phyloP scores from a whole-genome alignment of 2,329 filamentous ascomycete genomes.

The Eutypella sp. region DNA sequence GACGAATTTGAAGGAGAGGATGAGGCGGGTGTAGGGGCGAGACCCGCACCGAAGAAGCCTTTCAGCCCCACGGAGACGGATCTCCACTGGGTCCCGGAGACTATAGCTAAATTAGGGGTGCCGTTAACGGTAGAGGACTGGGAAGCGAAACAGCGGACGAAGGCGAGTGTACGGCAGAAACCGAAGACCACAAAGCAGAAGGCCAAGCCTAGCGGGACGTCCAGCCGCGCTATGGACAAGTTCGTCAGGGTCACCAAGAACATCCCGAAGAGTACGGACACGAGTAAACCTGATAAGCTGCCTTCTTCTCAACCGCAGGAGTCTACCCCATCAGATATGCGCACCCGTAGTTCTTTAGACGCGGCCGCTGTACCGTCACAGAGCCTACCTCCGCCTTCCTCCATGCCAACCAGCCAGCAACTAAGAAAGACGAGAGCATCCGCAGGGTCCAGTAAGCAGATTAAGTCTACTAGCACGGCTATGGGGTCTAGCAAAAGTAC shows the following conservation, averaged over 20 bases:
- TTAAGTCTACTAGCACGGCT: slow-evolving; percentile 17
- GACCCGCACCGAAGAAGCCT: slow-evolving; percentile 27
- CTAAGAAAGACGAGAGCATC: slow-evolving; percentile 10
- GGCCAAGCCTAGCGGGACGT: slow-evolving; percentile 17
- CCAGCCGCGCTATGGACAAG: slow-evolving; percentile 32
- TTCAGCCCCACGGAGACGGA: slow-evolving; percentile 65
- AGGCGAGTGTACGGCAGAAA: slow-evolving; percentile 18
- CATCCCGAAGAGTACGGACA: slow-evolving; percentile 6
- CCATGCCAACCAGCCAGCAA: slow-evolving; percentile 5
- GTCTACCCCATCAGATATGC: not conserved
- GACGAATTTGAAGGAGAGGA: slow-evolving; percentile 51
- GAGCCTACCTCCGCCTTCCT: slow-evolving; percentile 4
- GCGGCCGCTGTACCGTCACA: slow-evolving; percentile 7
- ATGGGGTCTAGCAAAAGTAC: slow-evolving; percentile 15
- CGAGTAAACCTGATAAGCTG: slow-evolving; percentile 1
- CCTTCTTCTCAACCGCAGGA: not conserved
- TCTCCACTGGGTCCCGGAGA: slow-evolving; percentile 64
- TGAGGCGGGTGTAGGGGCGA: slow-evolving; percentile 16
- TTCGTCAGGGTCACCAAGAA: slow-evolving; percentile 38
- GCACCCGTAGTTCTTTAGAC: slow-evolving; percentile 2
- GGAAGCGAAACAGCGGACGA: slow-evolving; percentile 39
- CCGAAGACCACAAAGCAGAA: slow-evolving; percentile 18
- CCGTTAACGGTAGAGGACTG: slow-evolving; percentile 63
- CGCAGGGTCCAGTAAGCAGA: slow-evolving; percentile 25
- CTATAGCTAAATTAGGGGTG: slow-evolving; percentile 58